These are phyloP conservation scores for Lomentospora prolificans DNA, from an alignment of 2,329 filamentous ascomycete species.

Conservation along the genomic window DNA sequence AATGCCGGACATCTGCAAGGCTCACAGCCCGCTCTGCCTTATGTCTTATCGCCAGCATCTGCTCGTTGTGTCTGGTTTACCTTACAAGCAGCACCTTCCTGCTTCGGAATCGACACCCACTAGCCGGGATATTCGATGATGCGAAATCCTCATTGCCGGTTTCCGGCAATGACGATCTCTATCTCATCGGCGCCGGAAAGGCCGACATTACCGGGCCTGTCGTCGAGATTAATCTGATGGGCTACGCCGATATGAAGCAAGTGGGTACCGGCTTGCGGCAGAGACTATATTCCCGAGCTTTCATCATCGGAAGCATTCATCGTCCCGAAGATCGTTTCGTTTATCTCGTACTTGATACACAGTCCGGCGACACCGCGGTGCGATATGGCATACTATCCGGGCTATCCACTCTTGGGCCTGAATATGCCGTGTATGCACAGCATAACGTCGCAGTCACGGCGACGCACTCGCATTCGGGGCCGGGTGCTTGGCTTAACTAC, in stretches of 20 bases:
- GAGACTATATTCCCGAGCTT: conserved; percentile 78
- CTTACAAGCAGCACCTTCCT: not conserved
- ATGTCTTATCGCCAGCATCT: not conserved
- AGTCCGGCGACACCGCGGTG: conserved; percentile 81
- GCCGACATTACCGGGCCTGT: conserved; percentile 61
- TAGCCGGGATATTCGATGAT: not conserved
- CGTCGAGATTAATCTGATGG: conserved; percentile 84
- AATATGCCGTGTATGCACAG: conserved; percentile 65
- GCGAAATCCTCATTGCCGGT: not conserved
- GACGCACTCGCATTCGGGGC: conserved; percentile 86
- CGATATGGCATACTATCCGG: conserved; percentile 78
- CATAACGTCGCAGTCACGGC: conserved; percentile 84
- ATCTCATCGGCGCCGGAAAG: conserved; percentile 46
- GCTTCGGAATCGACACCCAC: not conserved
- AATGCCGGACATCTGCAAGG: not conserved
- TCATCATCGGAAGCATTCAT: conserved; percentile 66
- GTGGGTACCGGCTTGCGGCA: conserved; percentile 77
- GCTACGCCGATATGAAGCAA: conserved; percentile 81
- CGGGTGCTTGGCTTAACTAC: conserved; percentile 91
- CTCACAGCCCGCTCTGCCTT: not conserved
- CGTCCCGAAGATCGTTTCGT: conserved; percentile 64
- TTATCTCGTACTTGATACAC: conserved; percentile 79
- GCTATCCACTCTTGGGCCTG: conserved; percentile 56
- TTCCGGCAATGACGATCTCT: conserved; percentile 16
- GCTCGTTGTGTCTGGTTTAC: not conserved